phyloP scores from a whole-genome alignment of 352 stramenopile species.

The Aphanomyces astaci region DNA sequence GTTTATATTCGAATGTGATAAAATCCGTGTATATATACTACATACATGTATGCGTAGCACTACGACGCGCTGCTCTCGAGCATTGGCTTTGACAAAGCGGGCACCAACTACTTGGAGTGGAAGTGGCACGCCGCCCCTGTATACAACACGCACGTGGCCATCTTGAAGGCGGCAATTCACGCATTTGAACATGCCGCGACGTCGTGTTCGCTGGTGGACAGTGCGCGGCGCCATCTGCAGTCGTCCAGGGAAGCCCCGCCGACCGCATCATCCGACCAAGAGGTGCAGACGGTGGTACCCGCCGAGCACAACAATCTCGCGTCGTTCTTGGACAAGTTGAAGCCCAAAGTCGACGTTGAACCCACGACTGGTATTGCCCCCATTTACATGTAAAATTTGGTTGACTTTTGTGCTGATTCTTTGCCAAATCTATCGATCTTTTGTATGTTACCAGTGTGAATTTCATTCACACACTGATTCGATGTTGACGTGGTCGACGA shows the following conservation, averaged over 20 bases:
- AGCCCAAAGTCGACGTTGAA: neutral
- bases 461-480: no score
- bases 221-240: neutral
- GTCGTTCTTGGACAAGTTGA: neutral
- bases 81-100: constrained; percentile 65
- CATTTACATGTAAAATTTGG: no score
- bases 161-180: constrained; percentile 43
- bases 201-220: neutral
- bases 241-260: no score
- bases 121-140: constrained; percentile 65
- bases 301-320: neutral
- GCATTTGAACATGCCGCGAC: constrained; percentile 1
- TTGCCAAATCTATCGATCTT: no score
- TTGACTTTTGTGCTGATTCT: no score
- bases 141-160: constrained; percentile 61
- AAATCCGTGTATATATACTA: no score
- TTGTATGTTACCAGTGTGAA: no score
- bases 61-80: constrained; percentile 66
- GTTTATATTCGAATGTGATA: no score
- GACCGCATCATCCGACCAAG: constrained; percentile 1
- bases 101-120: constrained; percentile 78
- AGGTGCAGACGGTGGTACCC: no score
- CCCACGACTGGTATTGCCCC: neutral
- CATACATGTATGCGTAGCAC: no score
- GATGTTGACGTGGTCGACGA: no score